phyloP scores from a whole-genome alignment of 2,329 filamentous ascomycete species.

The Penicillium thymicola region DNA sequence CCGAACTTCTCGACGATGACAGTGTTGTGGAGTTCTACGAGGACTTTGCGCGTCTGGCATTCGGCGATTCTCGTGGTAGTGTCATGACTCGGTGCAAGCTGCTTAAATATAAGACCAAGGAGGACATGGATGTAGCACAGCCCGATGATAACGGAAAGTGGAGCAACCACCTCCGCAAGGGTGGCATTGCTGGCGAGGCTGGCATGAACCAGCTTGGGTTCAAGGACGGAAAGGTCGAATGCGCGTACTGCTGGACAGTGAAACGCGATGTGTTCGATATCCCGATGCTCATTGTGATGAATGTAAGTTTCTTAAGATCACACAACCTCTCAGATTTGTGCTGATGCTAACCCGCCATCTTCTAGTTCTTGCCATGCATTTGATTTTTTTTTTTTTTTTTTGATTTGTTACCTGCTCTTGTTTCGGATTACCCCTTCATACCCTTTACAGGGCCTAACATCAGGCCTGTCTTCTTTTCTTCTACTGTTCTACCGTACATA shows the following conservation, averaged over 20 bases:
- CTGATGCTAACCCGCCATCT: conserved; percentile 10
- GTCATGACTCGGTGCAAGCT: conserved; percentile 81
- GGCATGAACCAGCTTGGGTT: conserved; percentile 76
- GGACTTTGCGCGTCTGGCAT: conserved; percentile 88
- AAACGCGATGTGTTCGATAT: conserved; percentile 97
- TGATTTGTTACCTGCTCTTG: conserved; percentile 2
- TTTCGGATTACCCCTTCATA: conserved; percentile 15
- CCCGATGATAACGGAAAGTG: conserved; percentile 48
- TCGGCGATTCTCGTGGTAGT: conserved; percentile 82
- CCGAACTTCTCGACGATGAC: conserved; percentile 89
- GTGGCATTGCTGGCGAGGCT: conserved; percentile 50
- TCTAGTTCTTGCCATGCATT: conserved; percentile 47
- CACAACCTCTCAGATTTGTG: not conserved
- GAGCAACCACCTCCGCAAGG: conserved; percentile 43
- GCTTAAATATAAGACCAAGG: conserved; percentile 81
- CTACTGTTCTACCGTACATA: conserved; percentile 16
- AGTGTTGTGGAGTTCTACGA: conserved; percentile 94
- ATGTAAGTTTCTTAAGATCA: conserved; percentile 62
- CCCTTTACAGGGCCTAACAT: conserved; percentile 8
- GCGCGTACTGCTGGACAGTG: conserved; percentile 94
- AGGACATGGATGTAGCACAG: conserved; percentile 46
- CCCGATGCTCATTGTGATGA: conserved; percentile 97
- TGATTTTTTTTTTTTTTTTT: conserved; percentile 28
- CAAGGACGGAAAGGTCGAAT: conserved; percentile 87
- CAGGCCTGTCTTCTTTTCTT: conserved; percentile 13